Conservation (phyloP, 805 yeast genomes). For the Teunomyces panamensis region DNA sequence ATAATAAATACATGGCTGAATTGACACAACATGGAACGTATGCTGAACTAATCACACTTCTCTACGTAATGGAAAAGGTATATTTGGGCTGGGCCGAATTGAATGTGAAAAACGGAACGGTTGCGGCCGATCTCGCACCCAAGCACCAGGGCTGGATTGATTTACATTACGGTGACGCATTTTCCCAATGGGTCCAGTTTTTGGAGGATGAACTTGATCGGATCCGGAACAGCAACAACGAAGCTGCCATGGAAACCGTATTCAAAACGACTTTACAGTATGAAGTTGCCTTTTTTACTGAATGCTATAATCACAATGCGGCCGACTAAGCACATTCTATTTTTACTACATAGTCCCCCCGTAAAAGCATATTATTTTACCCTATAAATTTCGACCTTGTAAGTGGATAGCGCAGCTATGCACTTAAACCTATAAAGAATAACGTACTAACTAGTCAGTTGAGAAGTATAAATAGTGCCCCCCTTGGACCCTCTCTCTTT, state of each 20-base stretch:
- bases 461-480: background rate
- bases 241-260: conserved; percentile 14
- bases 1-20: conserved; percentile 32
- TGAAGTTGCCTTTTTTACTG: conserved; percentile 47
- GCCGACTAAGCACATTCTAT: background rate
- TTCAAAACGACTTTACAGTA: conserved; percentile 35
- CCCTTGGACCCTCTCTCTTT: background rate
- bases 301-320: conserved; percentile 32
- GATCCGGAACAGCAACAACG: conserved; percentile 22
- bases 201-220: conserved; percentile 42
- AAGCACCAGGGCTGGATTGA: conserved; percentile 51
- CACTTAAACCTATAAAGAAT: background rate
- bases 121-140: conserved; percentile 34
- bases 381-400: background rate
- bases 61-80: conserved; percentile 48
- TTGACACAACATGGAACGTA: conserved; percentile 30
- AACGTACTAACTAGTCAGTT: background rate
- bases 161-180: conserved; percentile 49
- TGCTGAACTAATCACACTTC: conserved; percentile 40
- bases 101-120: conserved; percentile 14
- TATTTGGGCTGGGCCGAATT: conserved; percentile 53
- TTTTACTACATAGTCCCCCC: background rate
- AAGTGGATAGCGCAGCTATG: background rate
- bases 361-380: background rate
- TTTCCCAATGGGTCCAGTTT: conserved; percentile 48